Conservation (phyloP, 768 basidiomycete genomes). For the Leccinum subgranulosum region DNA sequence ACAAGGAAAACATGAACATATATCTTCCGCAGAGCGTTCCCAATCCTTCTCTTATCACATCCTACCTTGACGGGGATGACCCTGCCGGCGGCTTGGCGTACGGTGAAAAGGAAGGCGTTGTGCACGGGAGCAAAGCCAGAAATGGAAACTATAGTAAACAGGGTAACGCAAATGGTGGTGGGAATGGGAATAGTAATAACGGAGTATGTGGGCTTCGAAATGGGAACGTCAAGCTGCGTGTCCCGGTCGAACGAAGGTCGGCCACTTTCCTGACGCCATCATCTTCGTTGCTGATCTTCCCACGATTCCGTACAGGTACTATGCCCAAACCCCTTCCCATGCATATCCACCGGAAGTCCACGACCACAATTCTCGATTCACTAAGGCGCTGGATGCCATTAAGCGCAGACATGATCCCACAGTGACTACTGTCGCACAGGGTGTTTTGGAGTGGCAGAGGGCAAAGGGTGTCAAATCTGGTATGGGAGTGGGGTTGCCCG, state of each 20-base stretch:
- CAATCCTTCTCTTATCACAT: slow-evolving; percentile 13
- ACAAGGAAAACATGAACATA: slow-evolving; percentile 15
- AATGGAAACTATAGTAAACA: slow-evolving; percentile 11
- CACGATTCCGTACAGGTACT: slow-evolving; percentile 56
- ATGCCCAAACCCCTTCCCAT: slow-evolving; percentile 67
- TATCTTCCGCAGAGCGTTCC: slow-evolving; percentile 14
- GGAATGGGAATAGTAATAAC: slow-evolving; percentile 15
- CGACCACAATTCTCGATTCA: slow-evolving; percentile 91
- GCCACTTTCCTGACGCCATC: not conserved
- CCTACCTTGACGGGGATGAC: slow-evolving; percentile 30
- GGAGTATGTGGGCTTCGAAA: slow-evolving; percentile 14
- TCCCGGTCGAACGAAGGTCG: slow-evolving; percentile 16
- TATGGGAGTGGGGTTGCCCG: slow-evolving; percentile 21
- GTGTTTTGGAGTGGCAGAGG: slow-evolving; percentile 94
- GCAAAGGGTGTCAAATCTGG: slow-evolving; percentile 29
- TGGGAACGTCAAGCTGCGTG: slow-evolving; percentile 15
- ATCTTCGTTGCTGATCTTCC: slow-evolving; percentile 3
- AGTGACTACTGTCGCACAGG: slow-evolving; percentile 94
- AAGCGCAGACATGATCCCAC: slow-evolving; percentile 96
- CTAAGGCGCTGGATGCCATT: slow-evolving; percentile 79
- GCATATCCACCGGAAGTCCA: slow-evolving; percentile 89
- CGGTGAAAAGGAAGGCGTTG: slow-evolving; percentile 14
- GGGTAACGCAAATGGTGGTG: slow-evolving; percentile 22
- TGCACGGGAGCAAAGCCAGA: slow-evolving; percentile 9
- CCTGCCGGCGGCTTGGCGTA: slow-evolving; percentile 5